phyloP scores from a whole-genome alignment of 2,329 filamentous ascomycete genomes.

The Pseudogymnoascus pannorum region DNA sequence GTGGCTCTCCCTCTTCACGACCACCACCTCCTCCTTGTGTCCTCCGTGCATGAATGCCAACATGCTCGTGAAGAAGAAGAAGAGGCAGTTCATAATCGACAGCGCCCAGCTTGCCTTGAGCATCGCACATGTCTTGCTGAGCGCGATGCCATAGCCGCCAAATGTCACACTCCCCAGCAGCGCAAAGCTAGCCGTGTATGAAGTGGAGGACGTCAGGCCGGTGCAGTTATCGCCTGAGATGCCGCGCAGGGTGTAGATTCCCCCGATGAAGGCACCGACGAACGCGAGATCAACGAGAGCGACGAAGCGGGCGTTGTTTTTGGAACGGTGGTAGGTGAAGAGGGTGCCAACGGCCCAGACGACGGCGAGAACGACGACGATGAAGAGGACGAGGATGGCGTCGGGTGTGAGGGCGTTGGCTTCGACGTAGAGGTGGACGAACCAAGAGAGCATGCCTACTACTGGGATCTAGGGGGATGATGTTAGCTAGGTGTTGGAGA shows the following conservation, averaged over 20 bases:
- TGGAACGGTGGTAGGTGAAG: slow-evolving; percentile 58
- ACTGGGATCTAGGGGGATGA: slow-evolving; percentile 47
- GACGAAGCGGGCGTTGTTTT: slow-evolving; percentile 54
- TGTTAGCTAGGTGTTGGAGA: slow-evolving; percentile 11
- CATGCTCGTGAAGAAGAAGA: slow-evolving; percentile 71
- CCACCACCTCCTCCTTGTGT: slow-evolving; percentile 22
- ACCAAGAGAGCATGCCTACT: slow-evolving; percentile 61
- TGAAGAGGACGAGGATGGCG: slow-evolving; percentile 60
- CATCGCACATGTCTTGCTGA: slow-evolving; percentile 80
- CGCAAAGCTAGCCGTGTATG: slow-evolving; percentile 54
- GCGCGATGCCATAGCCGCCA: slow-evolving; percentile 43
- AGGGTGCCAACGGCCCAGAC: slow-evolving; percentile 59
- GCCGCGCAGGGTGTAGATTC: slow-evolving; percentile 51
- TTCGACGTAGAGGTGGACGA: slow-evolving; percentile 52
- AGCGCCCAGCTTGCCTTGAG: slow-evolving; percentile 86
- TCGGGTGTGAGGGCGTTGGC: slow-evolving; percentile 52
- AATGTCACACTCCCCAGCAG: slow-evolving; percentile 50
- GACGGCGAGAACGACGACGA: slow-evolving; percentile 55
- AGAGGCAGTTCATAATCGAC: slow-evolving; percentile 77
- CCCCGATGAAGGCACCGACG: slow-evolving; percentile 57
- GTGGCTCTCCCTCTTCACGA: slow-evolving; percentile 21
- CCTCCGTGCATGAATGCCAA: slow-evolving; percentile 46
- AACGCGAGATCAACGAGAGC: slow-evolving; percentile 53
- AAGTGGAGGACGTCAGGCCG: slow-evolving; percentile 37
- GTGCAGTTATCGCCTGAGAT: slow-evolving; percentile 62